Evolutionary conservation across 768 basidiomycete genomes (phyloP).

Genomic region (Lactarius hatsudake): DNA sequence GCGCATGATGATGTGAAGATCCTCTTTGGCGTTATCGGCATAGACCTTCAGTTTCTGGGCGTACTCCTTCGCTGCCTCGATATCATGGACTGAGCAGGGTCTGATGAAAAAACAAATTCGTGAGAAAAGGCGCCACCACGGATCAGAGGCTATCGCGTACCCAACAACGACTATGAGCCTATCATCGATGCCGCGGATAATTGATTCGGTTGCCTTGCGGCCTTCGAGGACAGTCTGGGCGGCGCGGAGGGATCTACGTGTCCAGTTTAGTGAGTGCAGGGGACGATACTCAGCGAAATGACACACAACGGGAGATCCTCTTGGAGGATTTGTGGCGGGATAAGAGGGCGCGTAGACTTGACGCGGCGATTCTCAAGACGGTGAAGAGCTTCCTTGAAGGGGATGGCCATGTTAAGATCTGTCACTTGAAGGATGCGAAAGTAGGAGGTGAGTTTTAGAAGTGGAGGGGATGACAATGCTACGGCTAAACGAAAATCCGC

Average conservation of each 20-base stretch:
- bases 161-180: constrained; percentile 90
- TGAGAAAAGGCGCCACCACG: constrained; percentile 4
- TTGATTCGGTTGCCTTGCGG: constrained; percentile 70
- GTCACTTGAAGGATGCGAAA: constrained; percentile 37
- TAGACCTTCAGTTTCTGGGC: constrained; percentile 77
- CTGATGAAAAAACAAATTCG: constrained; percentile 36
- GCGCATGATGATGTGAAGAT: constrained; percentile 94
- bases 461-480: constrained; percentile 4
- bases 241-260: constrained; percentile 62
- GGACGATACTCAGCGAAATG: constrained; percentile 16
- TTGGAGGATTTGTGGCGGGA: constrained; percentile 91
- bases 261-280: constrained; percentile 19
- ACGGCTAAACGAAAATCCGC: constrained; percentile 13
- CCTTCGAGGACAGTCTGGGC: constrained; percentile 91
- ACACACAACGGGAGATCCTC: constrained; percentile 88
- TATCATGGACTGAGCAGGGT: constrained; percentile 94
- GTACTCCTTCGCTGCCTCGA: constrained; percentile 83
- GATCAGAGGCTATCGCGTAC: constrained; percentile 40
- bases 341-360: constrained; percentile 81
- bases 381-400: constrained; percentile 74
- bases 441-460: constrained; percentile 3
- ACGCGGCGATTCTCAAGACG: constrained; percentile 87
- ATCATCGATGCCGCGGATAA: constrained; percentile 86
- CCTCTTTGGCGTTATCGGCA: constrained; percentile 75
- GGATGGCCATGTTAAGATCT: constrained; percentile 61